Evolutionary conservation across 208 protist genomes (phyloP).

Genomic region (Acanthamoeba rhysodes): DNA sequence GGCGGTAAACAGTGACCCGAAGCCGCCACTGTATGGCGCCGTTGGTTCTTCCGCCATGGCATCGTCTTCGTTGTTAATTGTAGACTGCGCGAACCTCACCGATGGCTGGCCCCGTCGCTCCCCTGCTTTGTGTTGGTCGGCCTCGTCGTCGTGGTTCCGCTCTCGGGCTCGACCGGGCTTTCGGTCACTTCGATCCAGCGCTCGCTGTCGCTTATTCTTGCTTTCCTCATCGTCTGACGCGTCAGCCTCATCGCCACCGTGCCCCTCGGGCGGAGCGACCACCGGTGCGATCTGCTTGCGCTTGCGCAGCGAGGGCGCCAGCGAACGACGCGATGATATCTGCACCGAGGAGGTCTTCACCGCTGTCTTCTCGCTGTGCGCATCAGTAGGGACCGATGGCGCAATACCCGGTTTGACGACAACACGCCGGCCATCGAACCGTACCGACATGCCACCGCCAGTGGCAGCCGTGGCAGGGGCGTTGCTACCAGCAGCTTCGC

Average conservation of each 20-base stretch:
- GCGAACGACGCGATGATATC: constrained; percentile 3
- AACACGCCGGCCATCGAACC: constrained; percentile 31
- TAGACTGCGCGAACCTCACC: not conserved
- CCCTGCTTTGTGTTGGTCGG: not conserved
- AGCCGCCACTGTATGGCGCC: not conserved
- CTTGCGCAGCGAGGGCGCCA: constrained; percentile 58
- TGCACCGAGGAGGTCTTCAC: not conserved
- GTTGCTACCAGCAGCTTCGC: not conserved
- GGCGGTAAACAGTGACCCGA: not conserved
- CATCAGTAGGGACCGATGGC: not conserved
- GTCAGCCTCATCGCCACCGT: not conserved
- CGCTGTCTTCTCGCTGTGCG: not conserved
- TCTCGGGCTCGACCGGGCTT: not conserved
- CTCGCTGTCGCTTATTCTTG: not conserved
- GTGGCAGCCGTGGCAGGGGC: not conserved
- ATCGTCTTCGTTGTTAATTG: not conserved
- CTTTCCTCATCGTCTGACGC: not conserved
- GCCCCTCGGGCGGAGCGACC: not conserved
- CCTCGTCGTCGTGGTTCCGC: not conserved
- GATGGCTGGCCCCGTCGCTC: not conserved
- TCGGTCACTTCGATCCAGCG: not conserved
- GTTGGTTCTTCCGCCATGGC: not conserved
- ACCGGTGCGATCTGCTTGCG: constrained; percentile 63
- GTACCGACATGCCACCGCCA: constrained; percentile 36
- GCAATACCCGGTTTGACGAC: not conserved